Evolutionary conservation across 306 rosid species (phyloP).

Genomic region (Mimosa pudica): DNA sequence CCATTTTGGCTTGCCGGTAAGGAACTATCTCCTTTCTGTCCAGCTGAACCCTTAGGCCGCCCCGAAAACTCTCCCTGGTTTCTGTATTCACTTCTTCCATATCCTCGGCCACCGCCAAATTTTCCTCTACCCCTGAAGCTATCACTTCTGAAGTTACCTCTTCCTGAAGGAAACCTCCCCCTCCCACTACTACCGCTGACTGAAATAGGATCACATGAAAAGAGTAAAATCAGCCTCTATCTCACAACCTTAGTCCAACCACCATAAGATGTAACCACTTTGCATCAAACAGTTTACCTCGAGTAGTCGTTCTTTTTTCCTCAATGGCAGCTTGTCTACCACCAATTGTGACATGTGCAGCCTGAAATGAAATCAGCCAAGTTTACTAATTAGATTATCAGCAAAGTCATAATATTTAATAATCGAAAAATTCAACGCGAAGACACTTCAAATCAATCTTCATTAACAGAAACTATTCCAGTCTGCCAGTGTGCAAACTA

Average conservation of each 20-base stretch:
- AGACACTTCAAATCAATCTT: constrained; percentile 20
- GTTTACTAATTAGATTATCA: constrained; percentile 3
- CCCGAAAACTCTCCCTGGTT: constrained; percentile 82
- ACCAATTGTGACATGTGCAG: constrained; percentile 71
- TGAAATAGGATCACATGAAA: constrained; percentile 35
- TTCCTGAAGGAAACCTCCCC: constrained; percentile 83
- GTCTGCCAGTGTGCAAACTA: constrained; percentile 11
- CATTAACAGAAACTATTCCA: constrained; percentile 10
- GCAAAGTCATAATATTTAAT: constrained; percentile 14
- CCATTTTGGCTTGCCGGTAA: constrained; percentile 67
- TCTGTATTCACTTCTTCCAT: constrained; percentile 81
- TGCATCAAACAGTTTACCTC: constrained; percentile 56
- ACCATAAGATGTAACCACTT: background rate
- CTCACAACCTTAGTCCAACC: background rate
- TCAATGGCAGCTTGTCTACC: constrained; percentile 80
- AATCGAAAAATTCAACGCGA: background rate
- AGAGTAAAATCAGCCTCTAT: constrained; percentile 30
- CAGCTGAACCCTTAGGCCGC: constrained; percentile 57
- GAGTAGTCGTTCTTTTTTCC: constrained; percentile 91
- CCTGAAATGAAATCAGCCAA: constrained; percentile 52
- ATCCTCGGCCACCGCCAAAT: constrained; percentile 74
- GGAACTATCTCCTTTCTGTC: constrained; percentile 67
- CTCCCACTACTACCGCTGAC: constrained; percentile 78
- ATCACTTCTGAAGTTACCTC: constrained; percentile 76
- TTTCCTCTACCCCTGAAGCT: constrained; percentile 73